Evolutionary conservation across 768 basidiomycete species (phyloP), one percentile per base, ranked within the genome.

Genomic region (Auriscalpium microsporum): DNA sequence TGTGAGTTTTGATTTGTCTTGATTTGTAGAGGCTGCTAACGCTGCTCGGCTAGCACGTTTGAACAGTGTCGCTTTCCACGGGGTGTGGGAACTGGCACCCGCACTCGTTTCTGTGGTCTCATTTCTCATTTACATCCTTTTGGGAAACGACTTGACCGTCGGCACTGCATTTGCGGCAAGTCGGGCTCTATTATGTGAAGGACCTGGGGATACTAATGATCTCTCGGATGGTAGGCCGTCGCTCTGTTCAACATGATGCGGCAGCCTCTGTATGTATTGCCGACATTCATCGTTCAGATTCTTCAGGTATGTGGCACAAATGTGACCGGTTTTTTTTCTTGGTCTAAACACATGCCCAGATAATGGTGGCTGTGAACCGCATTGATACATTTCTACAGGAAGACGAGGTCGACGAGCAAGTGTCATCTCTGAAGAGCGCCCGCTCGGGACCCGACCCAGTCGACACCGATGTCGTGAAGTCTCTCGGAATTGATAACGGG

Each of bases 191-290:
- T 11, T 16, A 2, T 54, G 16, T 37, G 35, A 16, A 36, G 37
- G 48, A 10, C 28, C 7, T 28, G 7, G 7, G 7, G 40, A n/a
- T 50, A 28, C 17, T 34, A 37, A 35, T 28, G 40, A 28, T 53
- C 28, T 50, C 19, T 4, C 1, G 11, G 51, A 38, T 54, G 17
- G 2, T 50, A 86, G 80, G 75, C 91, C 0, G 87, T 96, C 37
- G 80, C 90, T 0, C 68, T 95, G 45, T 95, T 95, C 69, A 76
- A 76, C 47, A 93, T 96, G 93, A 76, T 96, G 63, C 78, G 86
- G 35, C 66, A 74, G 17, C 91, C 92, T 0, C 71, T 94, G 47
- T 89, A 89, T 62, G 78, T 88, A 33, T 83, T 95, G 48, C 92
- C 92, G 0, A 73, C 80, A 8, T 92, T 82, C 77, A 80, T 88